Percentiles rank a stretch among this genome's conserved stretches.
Conservation (phyloP, 805 yeast species). For the Lipomyces orientalis region DNA sequence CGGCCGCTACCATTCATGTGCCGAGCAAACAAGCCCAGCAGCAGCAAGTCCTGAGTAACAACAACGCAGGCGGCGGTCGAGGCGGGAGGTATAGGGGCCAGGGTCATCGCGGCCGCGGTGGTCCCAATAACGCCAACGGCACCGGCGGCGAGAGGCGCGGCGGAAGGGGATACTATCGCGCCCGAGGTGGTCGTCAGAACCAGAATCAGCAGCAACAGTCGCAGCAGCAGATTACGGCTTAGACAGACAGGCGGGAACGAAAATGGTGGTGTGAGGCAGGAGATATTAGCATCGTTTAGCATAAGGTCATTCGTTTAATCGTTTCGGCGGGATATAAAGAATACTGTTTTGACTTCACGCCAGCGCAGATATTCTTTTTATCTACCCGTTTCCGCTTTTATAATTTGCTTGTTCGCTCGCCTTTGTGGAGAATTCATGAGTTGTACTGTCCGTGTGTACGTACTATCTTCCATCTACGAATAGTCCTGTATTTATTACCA, state of each 20-base stretch:
- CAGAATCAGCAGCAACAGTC: slow-evolving; percentile 17
- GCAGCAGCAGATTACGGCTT: slow-evolving; percentile 25
- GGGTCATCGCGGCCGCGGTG: slow-evolving; percentile 4
- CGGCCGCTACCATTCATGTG: background rate
- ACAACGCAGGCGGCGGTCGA: slow-evolving; percentile 9
- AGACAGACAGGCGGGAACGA: slow-evolving; percentile 1
- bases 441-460: background rate
- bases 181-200: slow-evolving; percentile 12
- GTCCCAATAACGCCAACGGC: slow-evolving; percentile 11
- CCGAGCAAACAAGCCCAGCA: background rate
- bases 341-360: background rate
- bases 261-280: background rate
- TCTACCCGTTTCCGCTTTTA: background rate
- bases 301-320: background rate
- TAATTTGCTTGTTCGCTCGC: background rate
- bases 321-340: background rate
- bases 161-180: slow-evolving; percentile 19
- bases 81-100: slow-evolving; percentile 17
- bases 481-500: background rate
- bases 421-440: background rate
- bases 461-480: too few relatives aligned
- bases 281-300: background rate
- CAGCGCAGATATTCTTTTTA: background rate
- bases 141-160: slow-evolving; percentile 16
- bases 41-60: background rate